Percentiles rank a stretch among this genome's conserved stretches.
phyloP scores from a whole-genome alignment of 1,139 yeast species.

The Nadsonia starkeyi-henricii region DNA sequence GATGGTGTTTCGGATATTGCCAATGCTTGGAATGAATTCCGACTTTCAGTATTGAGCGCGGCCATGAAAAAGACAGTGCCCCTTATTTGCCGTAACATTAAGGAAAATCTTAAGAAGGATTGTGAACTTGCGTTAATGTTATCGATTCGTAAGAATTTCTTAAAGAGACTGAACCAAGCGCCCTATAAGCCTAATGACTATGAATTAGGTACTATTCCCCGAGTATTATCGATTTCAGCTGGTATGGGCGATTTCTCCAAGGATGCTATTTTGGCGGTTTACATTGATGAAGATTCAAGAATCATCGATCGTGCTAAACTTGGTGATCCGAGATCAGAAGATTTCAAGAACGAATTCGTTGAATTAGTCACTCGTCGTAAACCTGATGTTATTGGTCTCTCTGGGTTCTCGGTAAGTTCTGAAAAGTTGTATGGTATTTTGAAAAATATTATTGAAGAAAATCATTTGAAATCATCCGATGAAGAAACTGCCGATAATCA shows the following conservation, averaged over 20 bases:
- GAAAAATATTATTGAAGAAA: slow-evolving; percentile 38
- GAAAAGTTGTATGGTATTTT: slow-evolving; percentile 47
- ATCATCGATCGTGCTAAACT: slow-evolving; percentile 67
- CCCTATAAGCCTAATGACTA: slow-evolving; percentile 75
- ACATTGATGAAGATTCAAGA: slow-evolving; percentile 68
- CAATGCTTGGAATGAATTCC: slow-evolving; percentile 66
- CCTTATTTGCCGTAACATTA: slow-evolving; percentile 59
- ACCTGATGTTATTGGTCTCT: slow-evolving; percentile 83
- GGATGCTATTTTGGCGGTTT: slow-evolving; percentile 78
- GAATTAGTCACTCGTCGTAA: slow-evolving; percentile 37
- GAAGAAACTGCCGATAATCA: slow-evolving; percentile 8
- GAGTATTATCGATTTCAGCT: slow-evolving; percentile 66
- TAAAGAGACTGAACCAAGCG: slow-evolving; percentile 74
- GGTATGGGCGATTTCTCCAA: slow-evolving; percentile 73
- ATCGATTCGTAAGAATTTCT: slow-evolving; percentile 56
- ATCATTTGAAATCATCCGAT: slow-evolving; percentile 29
- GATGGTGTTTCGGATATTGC: slow-evolving; percentile 78
- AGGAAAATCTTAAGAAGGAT: slow-evolving; percentile 67
- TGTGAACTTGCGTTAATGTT: slow-evolving; percentile 61
- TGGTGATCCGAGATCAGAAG: slow-evolving; percentile 47
- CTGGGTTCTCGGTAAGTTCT: slow-evolving; percentile 73
- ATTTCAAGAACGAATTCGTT: slow-evolving; percentile 46
- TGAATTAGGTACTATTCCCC: slow-evolving; percentile 70
- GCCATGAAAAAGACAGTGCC: slow-evolving; percentile 60
- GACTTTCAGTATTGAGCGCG: slow-evolving; percentile 50